phyloP scores from a whole-genome alignment of 73 alveolate genomes.

The Stentor coeruleus region DNA sequence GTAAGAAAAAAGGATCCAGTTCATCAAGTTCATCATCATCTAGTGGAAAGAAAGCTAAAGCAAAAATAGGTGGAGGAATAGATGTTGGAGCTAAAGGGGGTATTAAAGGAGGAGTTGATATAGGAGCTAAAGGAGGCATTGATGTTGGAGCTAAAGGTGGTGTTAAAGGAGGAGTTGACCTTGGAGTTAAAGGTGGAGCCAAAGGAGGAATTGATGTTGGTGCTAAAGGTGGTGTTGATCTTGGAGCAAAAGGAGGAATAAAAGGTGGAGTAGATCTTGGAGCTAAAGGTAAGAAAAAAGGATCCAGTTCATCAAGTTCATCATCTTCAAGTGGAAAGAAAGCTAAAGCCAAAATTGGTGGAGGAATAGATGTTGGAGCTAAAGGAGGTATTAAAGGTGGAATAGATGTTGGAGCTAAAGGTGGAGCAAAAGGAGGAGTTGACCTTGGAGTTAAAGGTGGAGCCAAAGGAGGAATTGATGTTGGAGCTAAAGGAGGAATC shows the following conservation, averaged over 20 bases:
- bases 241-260: no score
- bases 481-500: not conserved
- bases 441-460: not conserved
- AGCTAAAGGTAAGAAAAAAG: not conserved
- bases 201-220: not conserved
- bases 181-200: not conserved
- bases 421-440: not conserved
- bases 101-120: no score
- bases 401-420: not conserved
- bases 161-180: not conserved
- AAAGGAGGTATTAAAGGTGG: not conserved
- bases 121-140: not conserved
- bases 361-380: not conserved
- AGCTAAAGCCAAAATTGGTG: not conserved
- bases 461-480: not conserved
- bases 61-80: not conserved
- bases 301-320: not conserved
- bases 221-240: not conserved
- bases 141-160: not conserved
- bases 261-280: not conserved
- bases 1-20: not conserved
- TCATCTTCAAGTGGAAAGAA: conserved; percentile 1
- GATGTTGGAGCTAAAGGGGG: not conserved
- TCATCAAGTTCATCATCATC: conserved; percentile 9
- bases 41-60: not conserved